Base-by-base conservation (phyloP, 2,329 filamentous ascomycete genomes). In the Alternaria brassicae region DNA sequence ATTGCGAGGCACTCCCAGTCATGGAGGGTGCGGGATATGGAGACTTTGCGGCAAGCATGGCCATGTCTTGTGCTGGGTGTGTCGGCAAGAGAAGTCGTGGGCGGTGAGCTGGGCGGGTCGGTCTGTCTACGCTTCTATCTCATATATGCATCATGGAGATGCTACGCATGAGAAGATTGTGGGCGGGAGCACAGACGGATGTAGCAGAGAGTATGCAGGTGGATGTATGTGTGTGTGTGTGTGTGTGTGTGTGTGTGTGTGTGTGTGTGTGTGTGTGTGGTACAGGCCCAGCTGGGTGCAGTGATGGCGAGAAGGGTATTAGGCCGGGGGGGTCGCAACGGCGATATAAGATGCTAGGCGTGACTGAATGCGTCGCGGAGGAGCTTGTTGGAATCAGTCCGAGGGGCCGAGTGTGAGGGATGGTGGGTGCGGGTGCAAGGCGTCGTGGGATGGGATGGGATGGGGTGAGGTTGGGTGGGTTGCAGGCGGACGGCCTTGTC, bases 11-110 rank as follows among this genome's bases (percentile, higher is more conserved):
- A 37, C 64, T 67, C 52, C 67, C 72, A 54, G 67, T 72, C 45
- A 88, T 78, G 54, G 85, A 81, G 40, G 76, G 73, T 53, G 87
- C 80, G 67, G 89, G 84, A 74, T 89, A 92, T 41, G 89, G 84
- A 69, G 89, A 82, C 77, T 93, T 92, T 61, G 90, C 88, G 66
- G 91, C 91, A 72, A 93, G 81, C 87, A 93, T 91, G 72, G 91
- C 88, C 91, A 93, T 92, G 61, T 54, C 57, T 51, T 47, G 39
- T 54, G 47, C 45, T 39, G 39, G 32, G 41, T 15, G 32, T 44
- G 34, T 53, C 25, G 3, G 7, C 34, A 45, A 47, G 30, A 45
- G 45, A n/a, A 6, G 59, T 34, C 47, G 61, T 21, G 23, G 44
- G 30, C 53, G 52, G 61, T 32, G 23, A 44, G 30, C 48, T 32